Evolutionary conservation across 1,139 yeast genomes (phyloP).

Genomic region (Saccharomyces uvarum): DNA sequence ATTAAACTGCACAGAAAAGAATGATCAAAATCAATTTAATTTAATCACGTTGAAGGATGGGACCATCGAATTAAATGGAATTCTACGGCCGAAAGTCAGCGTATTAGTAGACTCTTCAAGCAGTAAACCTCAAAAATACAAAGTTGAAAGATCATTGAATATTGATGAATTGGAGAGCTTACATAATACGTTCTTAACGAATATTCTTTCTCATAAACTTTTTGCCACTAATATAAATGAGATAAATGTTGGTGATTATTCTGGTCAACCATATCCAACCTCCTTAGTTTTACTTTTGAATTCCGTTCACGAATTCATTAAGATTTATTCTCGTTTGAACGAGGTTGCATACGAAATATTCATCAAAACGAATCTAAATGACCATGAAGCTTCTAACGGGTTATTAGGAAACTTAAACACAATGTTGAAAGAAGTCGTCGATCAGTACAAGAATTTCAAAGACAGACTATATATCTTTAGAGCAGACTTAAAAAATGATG

Average conservation of each 20-base stretch:
- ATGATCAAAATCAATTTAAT: slow-evolving; percentile 8
- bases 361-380: slow-evolving; percentile 24
- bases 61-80: slow-evolving; percentile 9
- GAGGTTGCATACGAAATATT: slow-evolving; percentile 25
- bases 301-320: slow-evolving; percentile 21
- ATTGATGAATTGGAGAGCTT: slow-evolving; percentile 24
- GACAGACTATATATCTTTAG: slow-evolving; percentile 16
- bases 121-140: background rate
- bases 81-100: slow-evolving; percentile 16
- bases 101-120: background rate
- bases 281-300: slow-evolving; percentile 22
- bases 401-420: slow-evolving; percentile 17
- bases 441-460: slow-evolving; percentile 18
- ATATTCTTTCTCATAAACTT: slow-evolving; percentile 22
- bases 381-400: slow-evolving; percentile 13
- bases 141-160: slow-evolving; percentile 8
- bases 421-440: slow-evolving; percentile 14
- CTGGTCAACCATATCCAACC: slow-evolving; percentile 26
- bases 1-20: slow-evolving; percentile 18
- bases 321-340: slow-evolving; percentile 18
- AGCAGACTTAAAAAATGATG: slow-evolving; percentile 26
- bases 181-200: slow-evolving; percentile 21
- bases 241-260: slow-evolving; percentile 16
- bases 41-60: slow-evolving; percentile 13
- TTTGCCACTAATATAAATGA: slow-evolving; percentile 16